Evolutionary conservation across 768 basidiomycete species (phyloP).

Genomic region (Psilocybe tampanensis): DNA sequence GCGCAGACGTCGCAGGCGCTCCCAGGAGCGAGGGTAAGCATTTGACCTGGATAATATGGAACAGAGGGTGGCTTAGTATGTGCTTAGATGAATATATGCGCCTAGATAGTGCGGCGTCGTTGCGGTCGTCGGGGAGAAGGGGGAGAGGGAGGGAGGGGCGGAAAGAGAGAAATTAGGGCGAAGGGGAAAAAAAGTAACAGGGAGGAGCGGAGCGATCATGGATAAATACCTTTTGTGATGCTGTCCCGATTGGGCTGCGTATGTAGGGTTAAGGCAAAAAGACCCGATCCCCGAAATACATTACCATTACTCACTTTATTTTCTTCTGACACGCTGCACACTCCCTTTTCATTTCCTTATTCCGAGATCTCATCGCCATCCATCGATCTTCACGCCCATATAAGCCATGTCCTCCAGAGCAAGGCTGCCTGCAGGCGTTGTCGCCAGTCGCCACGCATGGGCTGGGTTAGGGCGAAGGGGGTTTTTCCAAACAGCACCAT

Average conservation of each 20-base stretch:
- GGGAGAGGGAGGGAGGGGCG: slow-evolving; percentile 27
- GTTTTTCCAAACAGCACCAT: not conserved
- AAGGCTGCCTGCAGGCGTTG: not conserved
- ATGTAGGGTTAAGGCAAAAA: not conserved
- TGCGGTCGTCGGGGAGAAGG: slow-evolving; percentile 2
- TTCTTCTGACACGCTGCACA: not conserved
- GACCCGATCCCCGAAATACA: not conserved
- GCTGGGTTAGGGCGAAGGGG: slow-evolving; percentile 10
- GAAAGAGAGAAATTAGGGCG: slow-evolving; percentile 41
- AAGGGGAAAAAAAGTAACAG: slow-evolving; percentile 39
- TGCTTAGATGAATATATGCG: not conserved
- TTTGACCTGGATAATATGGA: slow-evolving; percentile 28
- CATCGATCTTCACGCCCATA: not conserved
- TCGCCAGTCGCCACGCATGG: not conserved
- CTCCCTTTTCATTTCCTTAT: slow-evolving; percentile 9
- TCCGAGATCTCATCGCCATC: slow-evolving; percentile 12
- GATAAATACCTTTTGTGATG: slow-evolving; percentile 8
- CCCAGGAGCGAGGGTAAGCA: slow-evolving; percentile 83
- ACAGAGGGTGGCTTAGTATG: not conserved
- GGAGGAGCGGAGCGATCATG: not conserved
- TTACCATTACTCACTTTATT: not conserved
- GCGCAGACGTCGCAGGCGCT: slow-evolving; percentile 90
- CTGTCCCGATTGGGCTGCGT: not conserved
- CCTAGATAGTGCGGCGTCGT: slow-evolving; percentile 9
- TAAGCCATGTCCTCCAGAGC: not conserved